Base-by-base conservation (phyloP, 116 monocot genomes). In the Cymodocea nodosa region DNA sequence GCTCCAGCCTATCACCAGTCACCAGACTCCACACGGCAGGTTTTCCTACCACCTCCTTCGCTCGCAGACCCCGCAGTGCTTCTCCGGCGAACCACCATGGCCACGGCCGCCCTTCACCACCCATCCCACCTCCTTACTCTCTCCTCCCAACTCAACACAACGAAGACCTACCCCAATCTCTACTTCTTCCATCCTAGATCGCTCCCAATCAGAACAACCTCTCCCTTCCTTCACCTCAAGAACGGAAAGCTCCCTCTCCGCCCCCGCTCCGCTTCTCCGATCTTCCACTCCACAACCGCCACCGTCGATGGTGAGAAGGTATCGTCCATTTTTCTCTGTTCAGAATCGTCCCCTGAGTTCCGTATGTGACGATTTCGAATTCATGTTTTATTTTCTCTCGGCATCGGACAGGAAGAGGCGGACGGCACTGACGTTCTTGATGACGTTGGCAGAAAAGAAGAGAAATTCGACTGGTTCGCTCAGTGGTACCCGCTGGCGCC, bases 401-500 rank as follows among this genome's bases (percentile, higher is more conserved):
- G 16, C 19, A 5, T 10, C 6, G n/a, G 25, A 13, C 20, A 17
- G 35, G 34, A 23, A 2, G 69, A 57, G 37, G 49, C 2, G 50
- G 44, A 30, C 30, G 30, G 30, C 30, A 30, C 30, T 30, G 30
- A 30, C 30, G 30, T 30, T 30, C 30, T 30, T 3, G 30, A 24
- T 6, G 70, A 44, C 15, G 74, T 10, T n/a, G 66, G 30, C 8
- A 30, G 22, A 0, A 63, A 23, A 34, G 12, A 40, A 40, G 78
- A 80, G 68, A 72, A 71, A 34, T 94, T 94, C 82, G 87, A 94
- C 69, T 94, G 94, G 94, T 74, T 60, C 69, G 66, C 78, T 8
- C 79, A 90, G 6, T 94, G 94, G 94, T 94, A 94, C 75, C 94
- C 94, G 18, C 24, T 94, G 15, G 84, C 89, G 23, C 89, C 78